Percentiles rank a stretch among this genome's conserved stretches.
These are phyloP conservation scores for Rhododendron molle DNA, from an alignment of 148 eudicot genomes.

Conservation along the genomic window DNA sequence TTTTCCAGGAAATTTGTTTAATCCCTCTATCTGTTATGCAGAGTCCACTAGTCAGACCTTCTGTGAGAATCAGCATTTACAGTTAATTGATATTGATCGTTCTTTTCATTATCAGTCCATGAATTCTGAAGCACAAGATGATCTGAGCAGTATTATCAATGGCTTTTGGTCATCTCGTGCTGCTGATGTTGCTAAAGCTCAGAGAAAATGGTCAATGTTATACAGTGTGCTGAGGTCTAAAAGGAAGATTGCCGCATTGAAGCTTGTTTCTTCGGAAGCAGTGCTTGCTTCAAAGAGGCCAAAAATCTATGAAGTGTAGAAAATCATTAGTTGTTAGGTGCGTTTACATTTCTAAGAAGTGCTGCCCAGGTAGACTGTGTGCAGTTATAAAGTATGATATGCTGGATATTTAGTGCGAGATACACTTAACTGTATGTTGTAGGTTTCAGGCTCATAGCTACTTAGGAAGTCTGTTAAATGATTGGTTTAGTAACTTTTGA, in stretches of 20 bases:
- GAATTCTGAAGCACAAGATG: not conserved
- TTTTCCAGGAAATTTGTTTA: not conserved
- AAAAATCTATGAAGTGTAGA: not conserved
- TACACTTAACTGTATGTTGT: not conserved
- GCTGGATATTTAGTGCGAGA: not conserved
- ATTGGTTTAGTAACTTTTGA: not conserved
- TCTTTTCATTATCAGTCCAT: not conserved
- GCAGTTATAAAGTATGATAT: not conserved
- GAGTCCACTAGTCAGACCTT: not conserved
- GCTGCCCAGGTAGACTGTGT: not conserved
- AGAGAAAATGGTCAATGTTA: constrained; percentile 1
- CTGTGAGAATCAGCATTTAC: not conserved
- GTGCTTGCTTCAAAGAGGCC: not conserved
- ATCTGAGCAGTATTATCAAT: not conserved
- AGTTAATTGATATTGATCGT: not conserved
- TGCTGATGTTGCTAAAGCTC: not conserved
- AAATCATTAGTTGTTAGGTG: not conserved
- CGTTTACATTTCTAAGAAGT: not conserved
- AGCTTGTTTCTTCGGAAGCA: not conserved
- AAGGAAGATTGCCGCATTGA: not conserved
- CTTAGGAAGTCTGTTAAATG: not conserved
- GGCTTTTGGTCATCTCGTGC: not conserved
- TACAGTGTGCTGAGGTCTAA: not conserved
- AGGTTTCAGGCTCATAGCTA: not conserved
- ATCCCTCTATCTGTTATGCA: not conserved